Conservation (phyloP, 805 yeast species). For the Jamesozyma rosinii region DNA sequence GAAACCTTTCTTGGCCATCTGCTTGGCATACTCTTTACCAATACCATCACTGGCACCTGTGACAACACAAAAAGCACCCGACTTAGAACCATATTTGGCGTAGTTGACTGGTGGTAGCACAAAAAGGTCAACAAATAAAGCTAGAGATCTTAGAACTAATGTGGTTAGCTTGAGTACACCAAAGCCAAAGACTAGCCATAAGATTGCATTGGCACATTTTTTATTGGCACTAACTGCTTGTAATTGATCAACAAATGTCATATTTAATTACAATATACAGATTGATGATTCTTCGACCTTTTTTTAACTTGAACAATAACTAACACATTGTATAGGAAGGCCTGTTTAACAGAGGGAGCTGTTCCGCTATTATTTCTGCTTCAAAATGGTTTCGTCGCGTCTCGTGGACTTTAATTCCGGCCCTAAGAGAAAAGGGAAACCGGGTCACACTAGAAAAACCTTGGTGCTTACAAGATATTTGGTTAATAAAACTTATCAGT, state of each 20-base stretch:
- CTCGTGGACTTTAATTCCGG: no score
- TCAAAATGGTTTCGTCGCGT: no score
- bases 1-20: conserved; percentile 78
- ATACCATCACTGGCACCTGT: conserved; percentile 98
- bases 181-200: conserved; percentile 40
- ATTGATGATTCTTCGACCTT: no score
- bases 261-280: not conserved
- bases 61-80: conserved; percentile 81
- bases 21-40: conserved; percentile 84
- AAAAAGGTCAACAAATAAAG: conserved; percentile 54
- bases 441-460: no score
- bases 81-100: conserved; percentile 62
- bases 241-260: conserved; percentile 20
- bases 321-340: no score
- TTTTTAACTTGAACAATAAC: no score
- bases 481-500: no score
- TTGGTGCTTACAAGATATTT: no score
- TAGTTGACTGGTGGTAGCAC: conserved; percentile 51
- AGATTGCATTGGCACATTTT: conserved; percentile 18
- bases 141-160: conserved; percentile 38
- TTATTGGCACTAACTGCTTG: conserved; percentile 15
- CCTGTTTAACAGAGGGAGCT: no score
- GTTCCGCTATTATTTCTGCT: no score
- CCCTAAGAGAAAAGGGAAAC: no score
- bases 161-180: conserved; percentile 56